Base-by-base conservation (phyloP, 176 grass and related monocot species). In the Poa pratensis region DNA sequence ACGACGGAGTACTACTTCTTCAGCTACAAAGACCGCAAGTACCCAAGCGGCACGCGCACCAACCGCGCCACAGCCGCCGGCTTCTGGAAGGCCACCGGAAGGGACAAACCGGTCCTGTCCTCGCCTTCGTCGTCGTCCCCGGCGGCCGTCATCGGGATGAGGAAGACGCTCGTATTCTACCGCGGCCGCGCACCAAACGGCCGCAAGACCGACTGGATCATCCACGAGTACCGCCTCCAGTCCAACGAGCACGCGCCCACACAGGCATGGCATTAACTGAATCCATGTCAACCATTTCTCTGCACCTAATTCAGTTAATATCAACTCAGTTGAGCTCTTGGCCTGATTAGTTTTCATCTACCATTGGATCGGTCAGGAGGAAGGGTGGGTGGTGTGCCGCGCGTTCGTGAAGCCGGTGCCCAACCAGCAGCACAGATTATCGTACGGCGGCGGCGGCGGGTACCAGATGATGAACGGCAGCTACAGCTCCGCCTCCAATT, bases 91-190 rank as follows among this genome's bases (percentile, higher is more conserved):
- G 96, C 96, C 6, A 98, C 96, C 0, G 96, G 96, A 2, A 80
- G 96, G 69, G 93, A 96, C 89, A 98, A 96, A 83, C 91, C 93
- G 27, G 93, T 98, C 13, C 77, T 98, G 2, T 91, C 90, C 9
- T 75, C 88, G 9, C 1, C 40, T 9, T 37, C 71, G 71, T 24
- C 26, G 17, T 50, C 51, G 13, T 23, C 87, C 0, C 80, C 88
- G 26, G 66, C 77, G n/a, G 68, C 40, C 72, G 69, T 98, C 0
- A 96, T 98, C 78, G 96, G 96, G 23, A 95, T 98, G 96, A 92
- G 96, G 40, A 98, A 98, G 88, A 98, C 96, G 9, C 96, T 98
- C 0, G 96, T 98, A 34, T 98, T 98, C 93, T 98, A 98, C 91
- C 89, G 91, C 8, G 96, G 96, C 19, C 91, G 96, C 26, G 91